These are phyloP conservation scores for Mycena metata DNA, from an alignment of 768 basidiomycete genomes.

Conservation along the genomic window DNA sequence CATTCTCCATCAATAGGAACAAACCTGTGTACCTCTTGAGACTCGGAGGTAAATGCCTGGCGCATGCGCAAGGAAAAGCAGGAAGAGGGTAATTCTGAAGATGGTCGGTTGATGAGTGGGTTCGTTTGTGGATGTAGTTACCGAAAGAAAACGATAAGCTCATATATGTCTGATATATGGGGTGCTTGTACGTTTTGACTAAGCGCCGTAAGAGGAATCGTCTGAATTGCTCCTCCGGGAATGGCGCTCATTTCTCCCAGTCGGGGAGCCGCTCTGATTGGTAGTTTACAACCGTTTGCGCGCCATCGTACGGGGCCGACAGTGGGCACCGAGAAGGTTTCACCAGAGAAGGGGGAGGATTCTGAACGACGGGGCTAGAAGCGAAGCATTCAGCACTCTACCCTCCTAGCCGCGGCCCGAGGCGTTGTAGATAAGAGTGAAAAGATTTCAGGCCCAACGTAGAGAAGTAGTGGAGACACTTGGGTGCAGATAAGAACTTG, in stretches of 20 bases:
- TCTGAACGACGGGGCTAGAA: no score
- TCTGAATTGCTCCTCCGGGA: background rate
- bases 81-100: constrained; percentile 19
- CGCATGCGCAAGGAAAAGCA: constrained; percentile 10
- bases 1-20: constrained; percentile 25
- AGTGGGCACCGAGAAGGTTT: background rate
- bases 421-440: no score
- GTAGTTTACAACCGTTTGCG: background rate
- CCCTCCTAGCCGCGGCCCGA: no score
- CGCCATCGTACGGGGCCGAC: background rate
- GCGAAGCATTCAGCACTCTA: no score
- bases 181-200: constrained; percentile 10
- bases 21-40: background rate
- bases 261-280: background rate
- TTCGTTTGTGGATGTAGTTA: no score
- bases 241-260: background rate
- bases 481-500: no score
- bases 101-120: no score
- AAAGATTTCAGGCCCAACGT: no score
- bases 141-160: no score
- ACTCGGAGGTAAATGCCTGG: constrained; percentile 22
- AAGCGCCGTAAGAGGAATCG: constrained; percentile 1
- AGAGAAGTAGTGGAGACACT: no score
- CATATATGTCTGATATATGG: no score
- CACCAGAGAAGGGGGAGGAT: no score